phyloP scores from a whole-genome alignment of 108 stramenopile genomes.

The Pseudonitzschia delicatissima region DNA sequence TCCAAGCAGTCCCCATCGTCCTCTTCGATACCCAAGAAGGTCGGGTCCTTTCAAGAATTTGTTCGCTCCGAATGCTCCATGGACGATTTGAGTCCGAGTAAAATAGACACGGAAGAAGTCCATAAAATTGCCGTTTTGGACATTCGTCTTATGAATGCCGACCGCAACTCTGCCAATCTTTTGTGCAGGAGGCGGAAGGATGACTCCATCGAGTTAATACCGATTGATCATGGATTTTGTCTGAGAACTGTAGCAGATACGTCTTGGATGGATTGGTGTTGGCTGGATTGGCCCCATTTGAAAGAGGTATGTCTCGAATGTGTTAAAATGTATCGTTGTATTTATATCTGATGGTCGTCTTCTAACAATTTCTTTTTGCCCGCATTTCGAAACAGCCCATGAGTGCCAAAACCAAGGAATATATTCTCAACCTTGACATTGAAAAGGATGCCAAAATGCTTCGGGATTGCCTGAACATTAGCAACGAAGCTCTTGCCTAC shows the following conservation, averaged over 20 bases:
- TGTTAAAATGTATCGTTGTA: not conserved
- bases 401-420: constrained; percentile 53
- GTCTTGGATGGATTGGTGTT: constrained; percentile 99
- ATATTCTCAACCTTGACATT: constrained; percentile 70
- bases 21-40: constrained; percentile 53
- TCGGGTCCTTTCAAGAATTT: constrained; percentile 94
- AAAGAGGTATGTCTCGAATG: constrained; percentile 51
- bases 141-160: constrained; percentile 96
- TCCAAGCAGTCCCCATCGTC: not conserved
- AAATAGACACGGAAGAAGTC: constrained; percentile 82
- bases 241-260: constrained; percentile 89
- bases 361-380: not conserved
- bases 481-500: constrained; percentile 66
- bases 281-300: constrained; percentile 96
- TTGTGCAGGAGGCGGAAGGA: constrained; percentile 75
- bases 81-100: constrained; percentile 90
- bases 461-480: constrained; percentile 61
- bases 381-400: constrained; percentile 42
- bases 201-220: constrained; percentile 79
- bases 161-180: constrained; percentile 95
- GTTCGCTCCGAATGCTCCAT: constrained; percentile 86
- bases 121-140: constrained; percentile 97
- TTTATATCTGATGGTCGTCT: not conserved
- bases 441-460: constrained; percentile 70
- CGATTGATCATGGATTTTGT: constrained; percentile 98